These are phyloP conservation scores for Vararia minispora DNA, from an alignment of 768 basidiomycete genomes.

Conservation along the genomic window DNA sequence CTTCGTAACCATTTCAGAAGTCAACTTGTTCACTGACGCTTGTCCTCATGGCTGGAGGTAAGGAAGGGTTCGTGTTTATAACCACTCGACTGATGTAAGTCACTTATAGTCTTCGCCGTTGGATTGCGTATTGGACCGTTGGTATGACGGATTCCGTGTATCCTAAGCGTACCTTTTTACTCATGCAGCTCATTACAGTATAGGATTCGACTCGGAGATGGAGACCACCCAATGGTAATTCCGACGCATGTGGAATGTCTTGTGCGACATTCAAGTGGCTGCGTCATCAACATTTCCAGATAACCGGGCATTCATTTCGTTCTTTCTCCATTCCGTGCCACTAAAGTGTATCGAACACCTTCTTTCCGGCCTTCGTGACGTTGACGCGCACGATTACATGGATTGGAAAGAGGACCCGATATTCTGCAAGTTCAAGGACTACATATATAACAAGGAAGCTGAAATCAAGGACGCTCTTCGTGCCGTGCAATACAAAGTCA, in stretches of 20 bases:
- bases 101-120: conserved; percentile 5
- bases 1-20: conserved; percentile 15
- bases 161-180: not conserved
- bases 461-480: conserved; percentile 3
- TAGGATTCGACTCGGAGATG: no score
- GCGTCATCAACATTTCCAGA: not conserved
- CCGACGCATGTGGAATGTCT: conserved; percentile 9
- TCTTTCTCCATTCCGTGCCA: not conserved
- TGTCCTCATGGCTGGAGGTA: conserved; percentile 15
- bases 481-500: conserved; percentile 6
- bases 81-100: not conserved
- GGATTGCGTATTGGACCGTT: conserved; percentile 16
- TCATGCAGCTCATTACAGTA: not conserved
- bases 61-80: not conserved
- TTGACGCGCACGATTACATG: not conserved
- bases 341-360: conserved; percentile 6
- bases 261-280: conserved; percentile 3
- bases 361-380: conserved; percentile 6
- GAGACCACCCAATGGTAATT: conserved; percentile 12
- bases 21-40: conserved; percentile 14
- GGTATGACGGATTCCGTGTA: conserved; percentile 5
- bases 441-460: conserved; percentile 5
- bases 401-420: conserved; percentile 7
- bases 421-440: conserved; percentile 8
- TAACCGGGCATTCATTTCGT: conserved; percentile 3